Base-by-base conservation (phyloP, 345 rosid species). In the Lagerstroemia speciosa region DNA sequence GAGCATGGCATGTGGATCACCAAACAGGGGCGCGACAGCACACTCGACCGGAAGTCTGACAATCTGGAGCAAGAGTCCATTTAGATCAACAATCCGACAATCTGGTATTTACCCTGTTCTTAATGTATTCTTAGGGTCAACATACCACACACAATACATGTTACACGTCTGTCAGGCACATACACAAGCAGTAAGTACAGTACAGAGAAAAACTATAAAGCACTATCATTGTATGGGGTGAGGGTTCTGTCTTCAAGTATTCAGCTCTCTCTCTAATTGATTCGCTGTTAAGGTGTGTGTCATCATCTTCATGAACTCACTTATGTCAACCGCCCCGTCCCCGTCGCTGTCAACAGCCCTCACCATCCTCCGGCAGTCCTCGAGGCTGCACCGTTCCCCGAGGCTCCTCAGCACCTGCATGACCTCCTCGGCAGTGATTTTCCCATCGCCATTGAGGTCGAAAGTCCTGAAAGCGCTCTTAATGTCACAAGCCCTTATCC, bases 271-370 rank as follows among this genome's bases (percentile, higher is more conserved):
- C 24, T 17, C n/a, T 64, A 14, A 65, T 40, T 67, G 53, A 15
- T 48, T 67, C 20, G 61, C 19, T 41, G 30, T 70, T 61, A 78
- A 69, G 36, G 89, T 65, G 9, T 63, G 72, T 68, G 90, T 85
- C 97, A 87, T 91, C 97, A 89, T 89, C 61, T 72, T 77, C 79
- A 81, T 84, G 77, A 91, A 93, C 77, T 93, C 98, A 63, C 85
- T 89, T 91, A 86, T 84, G 77, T 87, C 60, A 46, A 87, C 90
- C 74, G 84, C 67, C 16, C 91, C 91, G 67, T 91, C 97, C 0
- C 97, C 90, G 27, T 93, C 86, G 16, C 66, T 68, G 55, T 91
- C 96, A 37, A 93, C 91, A 11, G 91, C 97, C 67, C 73, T 82
- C 69, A 89, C 97, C 94, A 93, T 91, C 70, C 67, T 87, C 81